A percentile compares a stretch with the other conserved stretches of the same genome.
Conservation (phyloP, 257 asterid genomes). For the Plantago ovata region DNA sequence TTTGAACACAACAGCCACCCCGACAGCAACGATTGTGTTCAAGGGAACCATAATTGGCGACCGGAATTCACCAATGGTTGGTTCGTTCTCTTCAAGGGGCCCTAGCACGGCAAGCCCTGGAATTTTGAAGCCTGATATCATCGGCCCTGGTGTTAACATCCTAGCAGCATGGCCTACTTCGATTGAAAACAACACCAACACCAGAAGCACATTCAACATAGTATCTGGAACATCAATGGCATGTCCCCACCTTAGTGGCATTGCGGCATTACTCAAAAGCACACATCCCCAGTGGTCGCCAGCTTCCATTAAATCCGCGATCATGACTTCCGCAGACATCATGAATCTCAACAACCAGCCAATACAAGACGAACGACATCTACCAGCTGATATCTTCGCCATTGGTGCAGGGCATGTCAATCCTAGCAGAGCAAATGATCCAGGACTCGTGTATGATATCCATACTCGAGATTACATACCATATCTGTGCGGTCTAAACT, state of each 20-base stretch:
- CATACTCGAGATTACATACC: constrained; percentile 18
- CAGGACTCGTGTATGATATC: constrained; percentile 20
- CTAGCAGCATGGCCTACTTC: constrained; percentile 24
- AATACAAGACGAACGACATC: no score
- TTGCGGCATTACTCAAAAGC: no score
- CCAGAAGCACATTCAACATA: background rate
- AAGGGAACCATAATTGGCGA: constrained; percentile 17
- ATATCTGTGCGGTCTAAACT: constrained; percentile 19
- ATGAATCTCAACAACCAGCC: no score
- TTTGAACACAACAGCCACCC: constrained; percentile 19
- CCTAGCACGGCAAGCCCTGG: constrained; percentile 15
- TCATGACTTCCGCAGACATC: no score
- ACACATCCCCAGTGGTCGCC: no score
- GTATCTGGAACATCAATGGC: no score
- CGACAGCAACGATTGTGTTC: constrained; percentile 23
- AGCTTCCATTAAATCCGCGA: no score
- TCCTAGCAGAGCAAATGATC: constrained; percentile 19
- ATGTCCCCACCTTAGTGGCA: no score
- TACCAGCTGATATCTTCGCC: no score
- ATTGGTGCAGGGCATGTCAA: no score
- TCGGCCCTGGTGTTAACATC: no score
- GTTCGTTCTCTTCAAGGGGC: constrained; percentile 18
- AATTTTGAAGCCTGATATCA: no score
- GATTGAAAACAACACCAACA: background rate
- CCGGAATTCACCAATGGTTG: constrained; percentile 13